Percentiles rank a stretch among this genome's conserved stretches.
phyloP scores from a whole-genome alignment of 306 rosid genomes.

The Phaseolus lunatus region DNA sequence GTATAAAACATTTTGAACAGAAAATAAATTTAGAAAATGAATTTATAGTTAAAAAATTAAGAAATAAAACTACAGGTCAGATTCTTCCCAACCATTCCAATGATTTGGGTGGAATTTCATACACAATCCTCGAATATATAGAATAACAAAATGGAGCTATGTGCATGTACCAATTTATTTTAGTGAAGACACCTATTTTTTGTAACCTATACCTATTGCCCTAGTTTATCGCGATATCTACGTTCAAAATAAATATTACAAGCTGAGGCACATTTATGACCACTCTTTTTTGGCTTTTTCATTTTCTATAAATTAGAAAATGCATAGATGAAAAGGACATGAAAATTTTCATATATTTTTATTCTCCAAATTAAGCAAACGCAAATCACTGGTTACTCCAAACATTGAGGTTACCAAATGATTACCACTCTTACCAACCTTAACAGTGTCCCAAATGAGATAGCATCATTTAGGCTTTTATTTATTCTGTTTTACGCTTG shows the following conservation, averaged over 20 bases:
- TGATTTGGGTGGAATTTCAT: neutral
- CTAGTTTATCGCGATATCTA: neutral
- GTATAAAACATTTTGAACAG: too few relatives aligned
- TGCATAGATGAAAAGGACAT: constrained; percentile 39
- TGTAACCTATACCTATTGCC: too few relatives aligned
- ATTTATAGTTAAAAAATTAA: too few relatives aligned
- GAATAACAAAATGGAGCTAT: neutral
- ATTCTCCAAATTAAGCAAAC: constrained; percentile 31
- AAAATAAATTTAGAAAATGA: too few relatives aligned
- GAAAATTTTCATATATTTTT: constrained; percentile 36
- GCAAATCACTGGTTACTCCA: constrained; percentile 35
- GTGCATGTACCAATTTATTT: too few relatives aligned
- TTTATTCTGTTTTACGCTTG: neutral
- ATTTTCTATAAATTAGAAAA: constrained; percentile 37
- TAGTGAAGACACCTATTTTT: too few relatives aligned
- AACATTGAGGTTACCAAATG: constrained; percentile 18
- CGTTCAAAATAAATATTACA: neutral
- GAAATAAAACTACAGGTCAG: too few relatives aligned
- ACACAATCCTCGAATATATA: neutral
- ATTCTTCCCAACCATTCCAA: neutral
- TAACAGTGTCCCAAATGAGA: neutral
- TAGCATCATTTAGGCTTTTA: neutral
- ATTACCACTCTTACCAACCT: constrained; percentile 1
- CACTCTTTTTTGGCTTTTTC: constrained; percentile 11
- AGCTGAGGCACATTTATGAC: constrained; percentile 30